Base-by-base conservation (phyloP, 2,329 filamentous ascomycete genomes). In the Huntiella bhutanensis region DNA sequence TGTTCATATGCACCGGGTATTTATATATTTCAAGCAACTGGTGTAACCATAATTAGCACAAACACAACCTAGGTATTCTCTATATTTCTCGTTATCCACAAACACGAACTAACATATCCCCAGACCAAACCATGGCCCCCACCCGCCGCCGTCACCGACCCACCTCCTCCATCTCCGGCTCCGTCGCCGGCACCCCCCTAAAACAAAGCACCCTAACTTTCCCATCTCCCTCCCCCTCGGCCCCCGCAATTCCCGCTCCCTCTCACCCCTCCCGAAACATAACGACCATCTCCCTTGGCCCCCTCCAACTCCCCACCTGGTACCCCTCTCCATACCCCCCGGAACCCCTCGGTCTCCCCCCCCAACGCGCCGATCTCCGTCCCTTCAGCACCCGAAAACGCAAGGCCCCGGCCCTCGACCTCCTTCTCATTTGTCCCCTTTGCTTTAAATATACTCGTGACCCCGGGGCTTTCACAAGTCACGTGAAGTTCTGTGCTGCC, bases 361-460 rank as follows among this genome's bases (percentile, higher is more conserved):
- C 40, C 4, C 32, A 19, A 57, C 16, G 57, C 55, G 49, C 52
- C 50, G 41, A 40, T 36, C 28, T 38, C 19, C 10, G 36, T 40
- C 41, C 33, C 28, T 28, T 37, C 22, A 46, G 41, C 16, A 54
- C 53, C 19, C 7, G 53, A 52, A 33, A 57, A 57, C 60, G 60
- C 13, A 60, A 59, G 12, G 60, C 54, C 54, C 47, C 54, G 15
- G 64, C 75, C 55, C 69, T 84, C 12, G 75, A 80, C 52, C 65
- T 77, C 47, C 65, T 96, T 5, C 92, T 87, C 55, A 82, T 96
- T 33, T 98, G 91, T 58, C 80, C 83, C 33, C 81, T 76, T 68
- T 98, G 91, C 65, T 96, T 96, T 68, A 88, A 87, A 58, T 98
- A 98, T 61, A 81, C 80, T 33, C 73, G 69, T 52, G 74, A 77